phyloP scores from a whole-genome alignment of 208 protist species.

The Porcisia deanei region DNA sequence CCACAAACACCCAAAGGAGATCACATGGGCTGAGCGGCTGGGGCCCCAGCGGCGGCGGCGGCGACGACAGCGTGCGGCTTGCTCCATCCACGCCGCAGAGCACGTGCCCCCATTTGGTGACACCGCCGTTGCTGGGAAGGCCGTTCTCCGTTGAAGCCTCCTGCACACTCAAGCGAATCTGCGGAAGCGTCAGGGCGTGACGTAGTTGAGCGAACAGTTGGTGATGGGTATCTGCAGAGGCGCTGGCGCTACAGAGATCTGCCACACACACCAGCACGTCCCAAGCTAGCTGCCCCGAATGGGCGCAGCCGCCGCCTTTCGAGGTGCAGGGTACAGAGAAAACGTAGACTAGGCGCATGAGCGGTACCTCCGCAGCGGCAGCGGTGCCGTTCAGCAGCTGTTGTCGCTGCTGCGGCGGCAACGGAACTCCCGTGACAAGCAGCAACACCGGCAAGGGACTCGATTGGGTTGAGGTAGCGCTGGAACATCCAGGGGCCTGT shows the following conservation, averaged over 20 bases:
- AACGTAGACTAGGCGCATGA: conserved; percentile 6
- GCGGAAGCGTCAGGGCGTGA: background rate
- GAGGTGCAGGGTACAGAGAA: background rate
- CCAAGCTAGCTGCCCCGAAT: background rate
- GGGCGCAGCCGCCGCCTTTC: background rate
- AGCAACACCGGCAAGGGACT: background rate
- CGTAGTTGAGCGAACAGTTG: background rate
- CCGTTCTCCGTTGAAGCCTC: too few species aligned
- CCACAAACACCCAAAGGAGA: conserved; percentile 33
- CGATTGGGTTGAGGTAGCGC: background rate
- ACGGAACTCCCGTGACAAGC: conserved; percentile 7
- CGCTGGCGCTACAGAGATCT: background rate
- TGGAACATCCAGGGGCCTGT: background rate
- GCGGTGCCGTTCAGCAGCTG: background rate
- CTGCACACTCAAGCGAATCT: background rate
- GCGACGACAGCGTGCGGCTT: background rate
- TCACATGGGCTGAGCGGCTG: background rate
- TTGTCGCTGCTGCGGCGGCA: background rate
- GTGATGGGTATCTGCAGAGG: background rate
- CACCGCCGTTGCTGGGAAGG: background rate
- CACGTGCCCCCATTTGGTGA: background rate
- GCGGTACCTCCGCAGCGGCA: background rate
- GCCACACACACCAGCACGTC: conserved; percentile 7
- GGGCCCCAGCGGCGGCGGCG: background rate
- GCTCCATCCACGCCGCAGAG: background rate